Base-by-base conservation (phyloP, 805 yeast genomes). In the Yarrowia alimentaria region DNA sequence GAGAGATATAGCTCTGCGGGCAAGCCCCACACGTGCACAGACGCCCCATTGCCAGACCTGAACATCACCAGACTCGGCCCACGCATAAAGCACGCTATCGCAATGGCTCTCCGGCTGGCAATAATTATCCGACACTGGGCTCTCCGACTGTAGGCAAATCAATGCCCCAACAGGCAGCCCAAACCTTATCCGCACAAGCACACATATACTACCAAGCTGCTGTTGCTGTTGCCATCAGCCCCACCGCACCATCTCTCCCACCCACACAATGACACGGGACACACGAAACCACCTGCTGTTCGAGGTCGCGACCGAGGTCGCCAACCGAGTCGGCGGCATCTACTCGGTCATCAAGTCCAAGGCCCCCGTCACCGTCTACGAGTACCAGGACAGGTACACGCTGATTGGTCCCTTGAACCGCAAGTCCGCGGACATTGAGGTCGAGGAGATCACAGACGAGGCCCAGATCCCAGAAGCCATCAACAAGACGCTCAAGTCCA, bases 261-360 rank as follows among this genome's bases (percentile, higher is more conserved):
- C 42, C 12, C 30, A 29, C 19, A 4, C 6, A n/a, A 40, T 31
- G 37, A 83, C 84, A 88, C 79, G 98, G 69, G 96, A 88, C 72
- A 81, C 91, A 55, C 79, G 83, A 61, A 83, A 86, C 66, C 96
- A 88, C 64, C 73, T 90, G 51, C 76, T 93, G 43, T 89, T 91
- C 63, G 99, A 91, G 71, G 84, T 87, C 35, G 95, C 98, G 55
- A 91, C 99, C 1, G 99, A 91, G 66, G 97, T 91, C 47, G 98
- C 98, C 61, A 90, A 93, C 72, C 76, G 94, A 61, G 98, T 91
- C 17, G 99, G 99, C 45, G 99, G 99, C 28, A 91, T 91, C 66
- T 91, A 91, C 71, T 90, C 98, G 6, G 99, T 91, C 48, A 76
- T 91, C 63, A 93, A 93, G 67, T 87, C 96, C 9, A 91, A 91